phyloP scores from a whole-genome alignment of 306 rosid genomes.

The Castanopsis chinensis region DNA sequence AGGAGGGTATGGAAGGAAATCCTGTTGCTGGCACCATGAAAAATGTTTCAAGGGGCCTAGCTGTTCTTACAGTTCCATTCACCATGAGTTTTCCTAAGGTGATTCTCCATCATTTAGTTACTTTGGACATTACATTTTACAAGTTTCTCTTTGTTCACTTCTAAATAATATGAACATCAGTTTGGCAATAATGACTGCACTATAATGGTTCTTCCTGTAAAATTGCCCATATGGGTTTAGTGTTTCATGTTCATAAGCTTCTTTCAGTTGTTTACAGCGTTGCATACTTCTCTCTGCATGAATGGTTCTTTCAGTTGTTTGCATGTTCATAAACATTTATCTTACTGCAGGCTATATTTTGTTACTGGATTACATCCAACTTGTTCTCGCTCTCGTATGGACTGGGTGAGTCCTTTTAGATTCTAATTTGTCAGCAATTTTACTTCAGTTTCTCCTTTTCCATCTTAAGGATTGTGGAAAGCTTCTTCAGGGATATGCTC shows the following conservation, averaged over 20 bases:
- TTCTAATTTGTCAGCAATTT: slow-evolving; percentile 19
- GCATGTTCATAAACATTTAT: neutral
- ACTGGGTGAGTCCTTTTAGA: slow-evolving; percentile 54
- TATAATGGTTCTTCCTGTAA: slow-evolving; percentile 12
- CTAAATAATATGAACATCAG: slow-evolving; percentile 12
- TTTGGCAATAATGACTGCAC: neutral
- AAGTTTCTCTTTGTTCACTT: slow-evolving; percentile 11
- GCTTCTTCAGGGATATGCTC: neutral
- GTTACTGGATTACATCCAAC: slow-evolving; percentile 91
- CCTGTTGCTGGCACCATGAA: slow-evolving; percentile 75
- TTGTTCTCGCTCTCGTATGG: slow-evolving; percentile 74
- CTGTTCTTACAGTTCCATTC: slow-evolving; percentile 85
- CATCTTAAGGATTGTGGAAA: neutral
- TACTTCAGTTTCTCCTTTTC: neutral
- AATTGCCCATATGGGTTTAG: neutral
- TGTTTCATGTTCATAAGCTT: neutral
- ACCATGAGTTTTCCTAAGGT: slow-evolving; percentile 88
- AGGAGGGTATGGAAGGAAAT: slow-evolving; percentile 96
- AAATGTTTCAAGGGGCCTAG: slow-evolving; percentile 75
- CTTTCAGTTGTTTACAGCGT: neutral
- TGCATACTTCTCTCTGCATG: neutral
- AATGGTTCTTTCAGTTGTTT: neutral
- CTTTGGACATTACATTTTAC: neutral
- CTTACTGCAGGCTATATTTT: slow-evolving; percentile 82
- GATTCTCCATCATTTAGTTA: slow-evolving; percentile 15